Base-by-base conservation (phyloP, 305 asterid genomes). In the Striga hermonthica region DNA sequence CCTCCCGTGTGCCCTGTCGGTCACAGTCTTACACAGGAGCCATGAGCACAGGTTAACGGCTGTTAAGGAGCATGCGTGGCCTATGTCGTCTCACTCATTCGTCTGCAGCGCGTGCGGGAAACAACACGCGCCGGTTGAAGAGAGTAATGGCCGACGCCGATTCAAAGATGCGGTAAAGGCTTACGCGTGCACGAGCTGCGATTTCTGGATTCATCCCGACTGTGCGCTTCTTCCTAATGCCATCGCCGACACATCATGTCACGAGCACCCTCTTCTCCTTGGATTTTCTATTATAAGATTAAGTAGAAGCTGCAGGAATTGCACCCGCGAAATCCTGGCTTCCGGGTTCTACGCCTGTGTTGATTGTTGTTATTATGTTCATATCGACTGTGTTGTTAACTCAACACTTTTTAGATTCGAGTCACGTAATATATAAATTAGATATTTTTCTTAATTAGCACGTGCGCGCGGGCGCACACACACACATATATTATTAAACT, bases 201-300 rank as follows among this genome's bases (percentile, higher is more conserved):
- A 12, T 45, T 45, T 45, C 57, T 62, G 56, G 67, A 11, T 62
- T 47, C 67, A 44, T 62, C 22, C 3, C 0, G 56, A 62, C 0
- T 62, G 67, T n/a, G 67, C 67, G 34, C 9, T 11, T 4, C 3
- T 49, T 0, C 67, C 67, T 7, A 63, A 45, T 63, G 67, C 58
- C 9, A 48, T 63, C 44, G 37, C 3, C 5, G 9, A 9, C 14
- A 0, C 9, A 7, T 3, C 13, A 12, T 12, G 7, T 31, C 59
- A 54, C 39, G 5, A 0, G 35, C 67, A 63, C 48, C 12, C 9
- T 0, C 67, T 63, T 48, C 22, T 48, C 4, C 67, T 63, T 11
- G 36, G 4, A 3, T 12, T 12, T 4, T n/a, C 31, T 22, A 22
- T 22, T 22, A 0, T 0, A 0, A 22, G 1, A 22, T 22, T 22